A percentile compares a stretch with the other conserved stretches of the same genome.
These are phyloP conservation scores for Cryoendolithus antarcticus DNA, from an alignment of 2,329 filamentous ascomycete species.

Conservation along the genomic window DNA sequence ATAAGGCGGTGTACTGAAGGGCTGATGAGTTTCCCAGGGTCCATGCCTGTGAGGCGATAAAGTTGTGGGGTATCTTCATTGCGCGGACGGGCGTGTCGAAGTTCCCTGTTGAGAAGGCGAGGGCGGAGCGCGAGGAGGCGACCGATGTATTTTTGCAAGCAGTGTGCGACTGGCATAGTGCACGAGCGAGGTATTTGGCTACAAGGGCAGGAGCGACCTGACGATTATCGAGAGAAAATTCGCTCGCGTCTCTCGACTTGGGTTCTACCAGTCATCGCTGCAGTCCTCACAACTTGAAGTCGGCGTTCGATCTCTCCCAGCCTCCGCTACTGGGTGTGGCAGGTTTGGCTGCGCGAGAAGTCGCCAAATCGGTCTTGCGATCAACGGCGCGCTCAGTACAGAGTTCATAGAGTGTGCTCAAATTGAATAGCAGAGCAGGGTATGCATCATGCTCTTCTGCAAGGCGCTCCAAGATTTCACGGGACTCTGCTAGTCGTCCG, in stretches of 20 bases:
- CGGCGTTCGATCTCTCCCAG: constrained; percentile 19
- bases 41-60: neutral
- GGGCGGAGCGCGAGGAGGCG: neutral
- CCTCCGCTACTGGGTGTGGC: constrained; percentile 13
- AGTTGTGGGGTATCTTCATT: constrained; percentile 2
- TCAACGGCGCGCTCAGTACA: constrained; percentile 64
- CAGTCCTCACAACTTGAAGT: constrained; percentile 19
- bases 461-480: constrained; percentile 52
- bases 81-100: constrained; percentile 1
- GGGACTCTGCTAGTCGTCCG: constrained; percentile 62
- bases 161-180: no score
- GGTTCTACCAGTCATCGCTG: neutral
- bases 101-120: constrained; percentile 2
- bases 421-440: constrained; percentile 73
- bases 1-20: no score
- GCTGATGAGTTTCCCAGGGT: no score
- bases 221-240: no score
- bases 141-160: no score
- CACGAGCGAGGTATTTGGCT: no score
- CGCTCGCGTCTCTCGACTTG: neutral
- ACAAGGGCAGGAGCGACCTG: no score
- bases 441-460: constrained; percentile 54
- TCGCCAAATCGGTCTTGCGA: constrained; percentile 57
- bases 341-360: constrained; percentile 13
- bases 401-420: constrained; percentile 83